phyloP scores from a whole-genome alignment of 371 early-diverging fungal genomes.

The Actinomortierella ambigua region DNA sequence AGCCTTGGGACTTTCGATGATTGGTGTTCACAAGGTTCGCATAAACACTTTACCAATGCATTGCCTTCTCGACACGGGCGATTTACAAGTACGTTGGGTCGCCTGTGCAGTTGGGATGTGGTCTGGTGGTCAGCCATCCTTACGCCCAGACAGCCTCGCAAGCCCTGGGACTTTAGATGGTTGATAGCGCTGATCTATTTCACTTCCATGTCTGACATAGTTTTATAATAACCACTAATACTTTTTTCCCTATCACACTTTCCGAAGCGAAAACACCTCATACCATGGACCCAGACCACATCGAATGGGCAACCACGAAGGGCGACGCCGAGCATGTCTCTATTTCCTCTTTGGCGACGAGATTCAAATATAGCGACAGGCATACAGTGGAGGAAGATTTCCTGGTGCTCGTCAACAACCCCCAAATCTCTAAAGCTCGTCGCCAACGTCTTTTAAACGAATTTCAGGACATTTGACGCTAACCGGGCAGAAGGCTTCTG shows the following conservation, averaged over 20 bases:
- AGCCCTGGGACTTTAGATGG: slow-evolving; percentile 11
- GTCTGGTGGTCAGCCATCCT: slow-evolving; percentile 9
- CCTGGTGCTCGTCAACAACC: slow-evolving; percentile 8
- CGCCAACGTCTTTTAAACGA: slow-evolving; percentile 9
- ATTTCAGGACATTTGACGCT: slow-evolving; percentile 9
- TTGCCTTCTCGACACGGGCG: slow-evolving; percentile 9
- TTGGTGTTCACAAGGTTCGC: too few species aligned
- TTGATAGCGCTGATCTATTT: slow-evolving; percentile 1
- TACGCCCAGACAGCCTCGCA: slow-evolving; percentile 6
- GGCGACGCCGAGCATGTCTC: slow-evolving; percentile 13
- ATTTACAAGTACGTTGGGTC: slow-evolving; percentile 13
- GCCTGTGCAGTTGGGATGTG: slow-evolving; percentile 10
- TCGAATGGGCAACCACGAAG: slow-evolving; percentile 9
- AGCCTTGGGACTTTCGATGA: slow-evolving; percentile 6
- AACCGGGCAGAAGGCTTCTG: slow-evolving; percentile 13
- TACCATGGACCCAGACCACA: slow-evolving; percentile 1
- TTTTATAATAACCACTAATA: neutral
- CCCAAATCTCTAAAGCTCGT: slow-evolving; percentile 5
- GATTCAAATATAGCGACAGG: slow-evolving; percentile 7
- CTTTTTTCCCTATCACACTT: too few species aligned
- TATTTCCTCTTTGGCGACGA: slow-evolving; percentile 12
- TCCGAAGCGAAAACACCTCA: slow-evolving; percentile 1
- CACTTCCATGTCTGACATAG: neutral
- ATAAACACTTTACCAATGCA: slow-evolving; percentile 11
- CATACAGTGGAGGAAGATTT: slow-evolving; percentile 13